Percentiles rank a stretch among this genome's conserved stretches.
These are phyloP conservation scores for Saitozyma sp. DNA, from an alignment of 768 basidiomycete species.

Conservation along the genomic window DNA sequence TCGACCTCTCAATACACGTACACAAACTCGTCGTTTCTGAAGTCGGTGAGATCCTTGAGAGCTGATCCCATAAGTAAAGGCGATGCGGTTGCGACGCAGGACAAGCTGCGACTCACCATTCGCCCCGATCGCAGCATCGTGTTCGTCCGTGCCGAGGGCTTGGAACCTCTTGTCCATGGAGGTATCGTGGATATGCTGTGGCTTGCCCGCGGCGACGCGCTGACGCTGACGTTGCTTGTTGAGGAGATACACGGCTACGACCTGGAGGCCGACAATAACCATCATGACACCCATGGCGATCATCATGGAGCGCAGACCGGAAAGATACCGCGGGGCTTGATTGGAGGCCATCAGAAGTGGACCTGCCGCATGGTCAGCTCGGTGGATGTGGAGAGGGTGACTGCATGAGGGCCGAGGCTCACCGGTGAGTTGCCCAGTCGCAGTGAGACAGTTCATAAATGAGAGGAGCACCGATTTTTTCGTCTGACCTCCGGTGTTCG, in stretches of 20 bases:
- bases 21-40: constrained; percentile 15
- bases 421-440: constrained; percentile 53
- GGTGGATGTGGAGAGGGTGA: too few relatives aligned
- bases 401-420: too few relatives aligned
- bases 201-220: constrained; percentile 44
- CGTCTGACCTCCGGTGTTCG: constrained; percentile 41
- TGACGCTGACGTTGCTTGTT: constrained; percentile 43
- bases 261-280: constrained; percentile 21
- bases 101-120: background rate
- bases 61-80: background rate
- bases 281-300: constrained; percentile 26
- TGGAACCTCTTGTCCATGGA: constrained; percentile 32
- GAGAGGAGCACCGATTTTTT: constrained; percentile 54
- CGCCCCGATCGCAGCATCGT: constrained; percentile 2
- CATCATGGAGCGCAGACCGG: constrained; percentile 33
- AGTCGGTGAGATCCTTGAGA: constrained; percentile 13
- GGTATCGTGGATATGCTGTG: constrained; percentile 33
- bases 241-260: constrained; percentile 25
- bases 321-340: constrained; percentile 39
- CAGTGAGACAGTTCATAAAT: constrained; percentile 56
- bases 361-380: background rate
- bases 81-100: too few relatives aligned
- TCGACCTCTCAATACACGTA: constrained; percentile 13
- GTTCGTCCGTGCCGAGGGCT: background rate
- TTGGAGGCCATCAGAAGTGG: constrained; percentile 42